Evolutionary conservation across 129 eudicot species (phyloP).

Genomic region (Dittrichia graveolens): DNA sequence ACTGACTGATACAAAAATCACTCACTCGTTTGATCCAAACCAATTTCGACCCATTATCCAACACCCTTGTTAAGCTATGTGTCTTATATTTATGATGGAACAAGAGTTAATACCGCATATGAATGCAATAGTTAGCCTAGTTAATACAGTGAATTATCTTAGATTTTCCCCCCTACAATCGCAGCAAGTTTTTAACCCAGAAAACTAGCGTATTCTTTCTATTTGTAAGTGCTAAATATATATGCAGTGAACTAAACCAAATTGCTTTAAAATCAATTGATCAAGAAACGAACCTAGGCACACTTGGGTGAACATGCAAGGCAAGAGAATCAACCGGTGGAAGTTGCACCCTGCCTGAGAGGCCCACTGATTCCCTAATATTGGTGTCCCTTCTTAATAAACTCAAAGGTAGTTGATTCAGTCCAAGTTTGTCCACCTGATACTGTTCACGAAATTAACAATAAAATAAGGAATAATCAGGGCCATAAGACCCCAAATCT

Average conservation of each 20-base stretch:
- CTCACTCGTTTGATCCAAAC: neutral
- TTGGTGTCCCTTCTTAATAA: slow-evolving; percentile 42
- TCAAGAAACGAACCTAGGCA: slow-evolving; percentile 54
- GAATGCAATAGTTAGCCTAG: neutral
- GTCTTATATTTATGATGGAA: neutral
- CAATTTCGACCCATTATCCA: neutral
- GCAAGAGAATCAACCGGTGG: slow-evolving; percentile 49
- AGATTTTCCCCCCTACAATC: no score
- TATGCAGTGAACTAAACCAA: slow-evolving; percentile 1
- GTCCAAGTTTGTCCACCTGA: slow-evolving; percentile 54
- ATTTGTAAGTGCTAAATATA: neutral
- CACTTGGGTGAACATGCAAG: slow-evolving; percentile 41
- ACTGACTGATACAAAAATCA: no score
- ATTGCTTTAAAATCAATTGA: neutral
- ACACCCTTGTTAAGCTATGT: neutral
- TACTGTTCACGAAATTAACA: slow-evolving; percentile 37
- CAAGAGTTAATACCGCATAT: neutral
- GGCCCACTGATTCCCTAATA: slow-evolving; percentile 44
- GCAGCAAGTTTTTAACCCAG: neutral
- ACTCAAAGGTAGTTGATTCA: slow-evolving; percentile 36
- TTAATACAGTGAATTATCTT: no score
- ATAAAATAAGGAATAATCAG: neutral
- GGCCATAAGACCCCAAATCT: slow-evolving; percentile 6
- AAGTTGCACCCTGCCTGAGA: slow-evolving; percentile 47
- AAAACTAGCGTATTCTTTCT: neutral